Percentiles rank a stretch among this genome's conserved stretches.
phyloP scores from a whole-genome alignment of 352 stramenopile genomes.

The Phytophthora nicotianae region DNA sequence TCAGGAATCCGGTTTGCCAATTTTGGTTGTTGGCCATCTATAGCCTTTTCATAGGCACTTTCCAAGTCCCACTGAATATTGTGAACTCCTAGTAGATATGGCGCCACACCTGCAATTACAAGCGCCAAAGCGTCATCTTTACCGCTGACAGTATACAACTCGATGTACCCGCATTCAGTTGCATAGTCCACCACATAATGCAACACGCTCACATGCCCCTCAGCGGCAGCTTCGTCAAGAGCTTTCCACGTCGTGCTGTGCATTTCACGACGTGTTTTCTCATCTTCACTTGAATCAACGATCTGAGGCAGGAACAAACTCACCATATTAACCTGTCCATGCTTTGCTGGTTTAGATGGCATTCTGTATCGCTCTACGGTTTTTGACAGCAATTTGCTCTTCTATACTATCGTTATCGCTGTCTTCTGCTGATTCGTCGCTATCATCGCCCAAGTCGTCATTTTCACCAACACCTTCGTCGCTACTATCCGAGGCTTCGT shows the following conservation, averaged over 20 bases:
- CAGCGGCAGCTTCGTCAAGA: neutral
- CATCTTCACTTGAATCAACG: neutral
- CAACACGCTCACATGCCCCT: neutral
- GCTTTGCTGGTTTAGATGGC: no score
- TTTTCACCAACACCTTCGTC: no score
- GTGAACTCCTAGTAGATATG: slow-evolving; percentile 6
- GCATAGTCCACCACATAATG: neutral
- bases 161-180: slow-evolving; percentile 9
- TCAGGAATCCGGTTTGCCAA: neutral
- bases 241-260: neutral
- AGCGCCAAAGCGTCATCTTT: slow-evolving; percentile 2
- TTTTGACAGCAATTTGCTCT: no score
- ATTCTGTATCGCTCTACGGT: no score
- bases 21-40: neutral
- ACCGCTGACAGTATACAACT: neutral
- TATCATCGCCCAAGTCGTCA: no score
- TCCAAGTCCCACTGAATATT: slow-evolving; percentile 12
- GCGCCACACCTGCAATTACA: slow-evolving; percentile 8
- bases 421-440: no score
- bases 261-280: neutral
- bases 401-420: no score
- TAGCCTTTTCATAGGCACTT: slow-evolving; percentile 4
- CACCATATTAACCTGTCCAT: no score
- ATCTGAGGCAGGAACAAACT: no score
- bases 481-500: no score